Evolutionary conservation across 345 rosid species (phyloP), one percentile per base, ranked within the genome.

Genomic region (Diplotaxis tenuifolia): DNA sequence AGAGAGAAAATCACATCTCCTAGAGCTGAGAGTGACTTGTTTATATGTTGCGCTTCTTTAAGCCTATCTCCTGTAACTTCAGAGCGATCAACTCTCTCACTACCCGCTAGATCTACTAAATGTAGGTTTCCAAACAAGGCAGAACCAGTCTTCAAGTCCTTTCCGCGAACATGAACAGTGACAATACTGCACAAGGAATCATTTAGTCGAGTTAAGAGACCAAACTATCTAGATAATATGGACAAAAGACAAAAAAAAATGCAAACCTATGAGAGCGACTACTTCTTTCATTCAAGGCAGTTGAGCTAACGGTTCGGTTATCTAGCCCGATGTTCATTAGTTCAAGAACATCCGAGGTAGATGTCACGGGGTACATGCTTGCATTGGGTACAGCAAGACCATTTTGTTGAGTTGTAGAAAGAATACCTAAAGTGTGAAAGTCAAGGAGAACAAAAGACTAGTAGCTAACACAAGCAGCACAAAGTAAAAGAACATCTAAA

Each of bases 361-460:
- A 85, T 76, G 82, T 81, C 71, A 95, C 97, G 9, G 86, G 64
- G 76, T 62, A 86, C 93, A 88, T 79, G 67, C 81, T 88, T 70
- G 96, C 99, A 87, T 87, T 92, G 45, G 96, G 97, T 11, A 95
- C 98, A 15, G 98, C 94, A 68, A 95, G 70, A 47, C 97, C 98
- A 18, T 80, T 83, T 53, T 84, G 61, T 72, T 87, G 96, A 65
- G 86, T 10, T 67, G 85, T 67, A 11, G 89, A 75, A 52, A 79
- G 59, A 69, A 95, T 86, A 83, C 96, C 96, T 10, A 94, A 80
- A 55, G 96, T 91, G 82, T 82, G 86, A 78, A 78, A 75, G 82
- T 93, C 75, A 91, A 89, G 86, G 89, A 68, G 78, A 76, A 60
- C 68, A 73, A 71, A 57, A 34, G 63, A 70, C 63, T 55, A 5